A percentile compares a stretch with the other conserved stretches of the same genome.
These are phyloP conservation scores for Prunus armeniaca DNA, from an alignment of 306 rosid genomes.

Conservation along the genomic window DNA sequence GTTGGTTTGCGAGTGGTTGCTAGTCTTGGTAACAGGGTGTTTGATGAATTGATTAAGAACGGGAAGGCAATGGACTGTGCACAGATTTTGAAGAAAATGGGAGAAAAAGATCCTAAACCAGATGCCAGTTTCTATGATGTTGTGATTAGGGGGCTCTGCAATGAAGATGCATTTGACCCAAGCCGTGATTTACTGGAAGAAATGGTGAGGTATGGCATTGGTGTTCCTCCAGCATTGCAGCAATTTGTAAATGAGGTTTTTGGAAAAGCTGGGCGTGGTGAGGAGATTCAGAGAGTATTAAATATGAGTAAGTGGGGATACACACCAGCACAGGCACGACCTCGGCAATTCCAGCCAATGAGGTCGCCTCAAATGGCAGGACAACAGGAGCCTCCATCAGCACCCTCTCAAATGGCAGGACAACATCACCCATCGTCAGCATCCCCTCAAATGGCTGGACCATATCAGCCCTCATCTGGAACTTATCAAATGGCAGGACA, in stretches of 20 bases:
- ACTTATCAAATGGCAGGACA: slow-evolving; percentile 19
- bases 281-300: slow-evolving; percentile 68
- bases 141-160: slow-evolving; percentile 80
- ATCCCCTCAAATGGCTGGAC: slow-evolving; percentile 28
- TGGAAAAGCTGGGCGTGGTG: slow-evolving; percentile 57
- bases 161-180: slow-evolving; percentile 50
- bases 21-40: slow-evolving; percentile 66
- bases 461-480: slow-evolving; percentile 24
- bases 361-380: slow-evolving; percentile 38
- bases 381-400: slow-evolving; percentile 25
- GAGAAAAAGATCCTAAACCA: slow-evolving; percentile 89
- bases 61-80: slow-evolving; percentile 70
- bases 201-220: slow-evolving; percentile 76
- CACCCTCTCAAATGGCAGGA: slow-evolving; percentile 27
- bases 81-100: slow-evolving; percentile 80
- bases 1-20: slow-evolving; percentile 85
- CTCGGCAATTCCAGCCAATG: slow-evolving; percentile 22
- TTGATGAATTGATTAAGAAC: slow-evolving; percentile 66
- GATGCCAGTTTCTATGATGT: slow-evolving; percentile 82
- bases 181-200: slow-evolving; percentile 59
- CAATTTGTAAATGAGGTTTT: slow-evolving; percentile 51
- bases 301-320: slow-evolving; percentile 43
- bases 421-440: background rate
- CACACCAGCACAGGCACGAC: slow-evolving; percentile 30
- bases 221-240: slow-evolving; percentile 58